Base-by-base conservation (phyloP, 805 yeast genomes). In the Suhomyces vadensis region DNA sequence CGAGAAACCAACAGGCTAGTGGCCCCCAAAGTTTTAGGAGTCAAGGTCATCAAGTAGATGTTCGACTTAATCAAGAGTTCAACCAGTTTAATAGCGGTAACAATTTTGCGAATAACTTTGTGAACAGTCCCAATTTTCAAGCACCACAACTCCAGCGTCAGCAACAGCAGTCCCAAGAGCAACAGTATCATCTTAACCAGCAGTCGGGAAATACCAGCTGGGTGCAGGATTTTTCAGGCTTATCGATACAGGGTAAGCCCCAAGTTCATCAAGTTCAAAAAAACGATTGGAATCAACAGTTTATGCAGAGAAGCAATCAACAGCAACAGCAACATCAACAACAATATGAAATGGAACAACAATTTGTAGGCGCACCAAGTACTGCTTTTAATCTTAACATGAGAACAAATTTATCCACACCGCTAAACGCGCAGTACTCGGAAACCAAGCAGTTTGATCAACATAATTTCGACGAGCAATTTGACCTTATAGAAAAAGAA, bases 41-140 rank as follows among this genome's bases (percentile, higher is more conserved):
- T 13, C 52, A 52, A 7, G 53, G 46, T 14, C 53, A 57, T 3
- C 50, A 37, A 6, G 55, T 58, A 11, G 79, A 75, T 48, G 42
- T 52, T 3, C 54, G 49, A 9, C 55, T 74, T 29, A 73, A 75
- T 46, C 52, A 52, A n/a, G 74, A 72, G 13, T 74, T 72, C 48
- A 61, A 63, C 13, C 59, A 51, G 41, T 72, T 73, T 46, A 53
- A 52, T 37, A 52, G 49, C 13, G 42, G 42, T 23, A 45, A 41
- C 41, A 49, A 48, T 16, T 56, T 61, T 46, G 58, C 57, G 16
- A 43, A 20, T 49, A 44, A 47, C 35, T 51, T 48, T 41, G 48
- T 40, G 46, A 35, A 23, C 20, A 35, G 23, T 26, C 41, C 35
- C 38, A 43, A 20, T 44, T 44, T 23, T 21, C 39, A 39, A 37